Percentiles rank a stretch among this genome's conserved stretches.
phyloP scores from a whole-genome alignment of 1,284 basidiomycete species.

The Microbotryomycetes sp. region DNA sequence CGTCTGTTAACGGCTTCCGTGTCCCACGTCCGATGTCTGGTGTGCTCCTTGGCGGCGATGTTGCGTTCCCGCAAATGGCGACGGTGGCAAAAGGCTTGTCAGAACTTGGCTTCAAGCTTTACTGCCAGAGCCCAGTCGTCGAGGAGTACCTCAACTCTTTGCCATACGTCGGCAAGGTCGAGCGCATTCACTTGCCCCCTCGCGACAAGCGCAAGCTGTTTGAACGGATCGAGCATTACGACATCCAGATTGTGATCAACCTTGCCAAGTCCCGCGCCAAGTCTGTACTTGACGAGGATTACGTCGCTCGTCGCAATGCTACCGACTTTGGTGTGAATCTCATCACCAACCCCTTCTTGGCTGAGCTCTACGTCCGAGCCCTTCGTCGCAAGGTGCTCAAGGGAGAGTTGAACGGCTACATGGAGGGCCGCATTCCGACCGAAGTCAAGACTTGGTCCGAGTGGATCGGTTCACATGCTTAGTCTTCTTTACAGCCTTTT shows the following conservation, averaged over 20 bases:
- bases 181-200: constrained; percentile 92
- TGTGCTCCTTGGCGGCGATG: constrained; percentile 80
- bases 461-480: constrained; percentile 24
- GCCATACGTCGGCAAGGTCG: constrained; percentile 63
- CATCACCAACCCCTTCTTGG: constrained; percentile 84
- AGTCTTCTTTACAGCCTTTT: not conserved
- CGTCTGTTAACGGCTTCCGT: constrained; percentile 86
- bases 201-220: constrained; percentile 94
- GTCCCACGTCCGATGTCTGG: constrained; percentile 68
- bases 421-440: constrained; percentile 82
- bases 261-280: constrained; percentile 73
- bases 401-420: constrained; percentile 72
- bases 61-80: constrained; percentile 70
- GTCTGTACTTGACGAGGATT: constrained; percentile 84
- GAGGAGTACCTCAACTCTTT: constrained; percentile 77
- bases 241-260: constrained; percentile 94
- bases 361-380: constrained; percentile 78
- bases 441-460: constrained; percentile 54
- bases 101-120: constrained; percentile 83
- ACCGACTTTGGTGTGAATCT: constrained; percentile 55
- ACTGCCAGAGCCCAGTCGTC: constrained; percentile 72
- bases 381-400: constrained; percentile 79
- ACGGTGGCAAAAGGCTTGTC: constrained; percentile 67
- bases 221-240: constrained; percentile 83
- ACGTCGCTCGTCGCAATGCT: constrained; percentile 70